These are phyloP conservation scores for Ilyonectria mors-panacis DNA, from an alignment of 2,329 filamentous ascomycete species.

Conservation along the genomic window DNA sequence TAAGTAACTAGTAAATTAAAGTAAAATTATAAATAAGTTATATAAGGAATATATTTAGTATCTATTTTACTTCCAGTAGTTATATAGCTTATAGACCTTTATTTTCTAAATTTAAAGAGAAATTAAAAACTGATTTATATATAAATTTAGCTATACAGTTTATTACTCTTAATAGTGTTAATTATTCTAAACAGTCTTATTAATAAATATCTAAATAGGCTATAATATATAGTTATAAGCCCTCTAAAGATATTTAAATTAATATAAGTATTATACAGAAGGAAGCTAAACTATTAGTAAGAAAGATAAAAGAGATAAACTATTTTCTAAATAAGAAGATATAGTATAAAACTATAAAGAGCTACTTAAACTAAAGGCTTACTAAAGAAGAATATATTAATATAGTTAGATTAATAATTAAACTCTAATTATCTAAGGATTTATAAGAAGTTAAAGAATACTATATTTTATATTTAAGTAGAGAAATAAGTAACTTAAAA, in stretches of 20 bases:
- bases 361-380: not conserved
- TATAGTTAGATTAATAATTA: slow-evolving; percentile 2
- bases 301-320: not conserved
- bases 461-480: too few species aligned
- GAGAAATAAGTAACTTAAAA: too few species aligned
- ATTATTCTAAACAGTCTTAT: not conserved
- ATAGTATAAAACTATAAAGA: slow-evolving; percentile 4
- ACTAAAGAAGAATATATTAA: slow-evolving; percentile 6
- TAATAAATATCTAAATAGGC: slow-evolving; percentile 7
- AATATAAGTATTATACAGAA: not conserved
- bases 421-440: slow-evolving; percentile 2
- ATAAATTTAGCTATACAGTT: slow-evolving; percentile 2
- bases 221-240: slow-evolving; percentile 1
- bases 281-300: slow-evolving; percentile 3
- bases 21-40: too few species aligned
- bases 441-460: too few species aligned
- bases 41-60: too few species aligned
- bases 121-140: too few species aligned
- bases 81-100: too few species aligned
- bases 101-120: too few species aligned
- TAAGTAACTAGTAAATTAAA: too few species aligned
- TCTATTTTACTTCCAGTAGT: too few species aligned
- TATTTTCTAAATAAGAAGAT: slow-evolving; percentile 6
- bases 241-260: slow-evolving; percentile 2
- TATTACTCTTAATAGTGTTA: not conserved